Base-by-base conservation (phyloP, 177 flowering plant genomes). In the Vitis hybrid region DNA sequence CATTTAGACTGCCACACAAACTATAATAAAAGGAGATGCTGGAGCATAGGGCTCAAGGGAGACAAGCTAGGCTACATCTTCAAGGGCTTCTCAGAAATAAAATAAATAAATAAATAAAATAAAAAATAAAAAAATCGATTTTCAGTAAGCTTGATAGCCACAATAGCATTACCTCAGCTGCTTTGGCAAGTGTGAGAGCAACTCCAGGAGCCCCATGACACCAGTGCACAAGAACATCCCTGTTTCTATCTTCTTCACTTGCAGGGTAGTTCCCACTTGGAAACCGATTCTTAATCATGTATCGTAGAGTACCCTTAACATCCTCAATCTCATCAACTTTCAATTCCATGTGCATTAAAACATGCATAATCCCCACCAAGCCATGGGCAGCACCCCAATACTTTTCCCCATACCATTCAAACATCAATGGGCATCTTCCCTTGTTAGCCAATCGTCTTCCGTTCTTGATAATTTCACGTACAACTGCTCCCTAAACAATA, bases 361-460 rank as follows among this genome's bases (percentile, higher is more conserved):
- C 89, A 78, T 90, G 81, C 82, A 88, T 75, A 48, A 93, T 91
- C 45, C 98, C 98, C 11, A 91, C 94, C 68, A 93, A 68, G 13
- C 98, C 97, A 81, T 93, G 97, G 8, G 95, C 98, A 50, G 94
- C 94, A 54, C 98, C 97, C 97, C 94, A 90, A 63, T 91, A 90
- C 79, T 68, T 88, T 63, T 90, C 81, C 20, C 94, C 91, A 75
- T 91, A 83, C 96, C 96, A 90, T 77, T 86, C 94, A 76, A 75
- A 91, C 97, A 93, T 88, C 71, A 91, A 76, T 0, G 96, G 96
- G 67, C 80, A 82, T 34, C 79, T 73, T 34, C 82, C 88, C 39
- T 76, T 81, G 48, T 61, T 69, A 7, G 78, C 80, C 62, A 88
- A 62, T 49, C 63, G 66, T 63, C 87, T 78, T 19, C 98, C 98